These are phyloP conservation scores for Phaeotremella skinneri DNA, from an alignment of 768 basidiomycete genomes.

Conservation along the genomic window DNA sequence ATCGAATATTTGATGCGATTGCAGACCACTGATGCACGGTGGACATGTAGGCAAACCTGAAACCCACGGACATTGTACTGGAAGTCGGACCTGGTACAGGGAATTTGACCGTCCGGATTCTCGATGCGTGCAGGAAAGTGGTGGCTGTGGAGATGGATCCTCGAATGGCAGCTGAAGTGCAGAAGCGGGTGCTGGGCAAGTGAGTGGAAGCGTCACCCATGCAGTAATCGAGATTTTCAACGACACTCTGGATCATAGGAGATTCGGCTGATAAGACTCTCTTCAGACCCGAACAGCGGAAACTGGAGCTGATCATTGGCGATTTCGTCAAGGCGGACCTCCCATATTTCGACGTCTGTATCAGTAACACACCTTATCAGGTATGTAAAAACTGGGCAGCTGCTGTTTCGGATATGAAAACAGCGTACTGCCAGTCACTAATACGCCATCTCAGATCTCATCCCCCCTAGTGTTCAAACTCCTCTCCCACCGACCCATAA, in stretches of 20 bases:
- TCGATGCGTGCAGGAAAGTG: conserved; percentile 88
- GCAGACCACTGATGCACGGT: conserved; percentile 7
- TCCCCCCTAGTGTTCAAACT: conserved; percentile 96
- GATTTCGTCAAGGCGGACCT: conserved; percentile 98
- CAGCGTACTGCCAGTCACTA: conserved; percentile 4
- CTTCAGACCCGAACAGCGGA: conserved; percentile 84
- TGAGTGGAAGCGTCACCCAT: conserved; percentile 56
- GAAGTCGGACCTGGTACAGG: conserved; percentile 98
- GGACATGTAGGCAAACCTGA: conserved; percentile 71
- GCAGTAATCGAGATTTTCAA: background rate
- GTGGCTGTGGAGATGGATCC: conserved; percentile 92
- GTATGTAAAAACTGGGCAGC: conserved; percentile 39
- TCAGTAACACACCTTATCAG: conserved; percentile 98
- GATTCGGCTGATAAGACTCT: conserved; percentile 5
- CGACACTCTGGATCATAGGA: background rate
- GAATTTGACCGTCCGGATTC: conserved; percentile 87
- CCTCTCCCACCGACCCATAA: conserved; percentile 90
- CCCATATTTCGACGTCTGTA: conserved; percentile 98
- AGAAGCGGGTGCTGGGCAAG: conserved; percentile 97
- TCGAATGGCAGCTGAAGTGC: conserved; percentile 95
- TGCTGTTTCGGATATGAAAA: background rate
- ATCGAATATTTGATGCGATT: background rate
- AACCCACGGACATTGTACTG: conserved; percentile 90
- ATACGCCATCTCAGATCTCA: conserved; percentile 63
- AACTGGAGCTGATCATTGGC: conserved; percentile 90